phyloP scores from a whole-genome alignment of 129 eudicot species.

The Rutidosis leptorrhynchoides region DNA sequence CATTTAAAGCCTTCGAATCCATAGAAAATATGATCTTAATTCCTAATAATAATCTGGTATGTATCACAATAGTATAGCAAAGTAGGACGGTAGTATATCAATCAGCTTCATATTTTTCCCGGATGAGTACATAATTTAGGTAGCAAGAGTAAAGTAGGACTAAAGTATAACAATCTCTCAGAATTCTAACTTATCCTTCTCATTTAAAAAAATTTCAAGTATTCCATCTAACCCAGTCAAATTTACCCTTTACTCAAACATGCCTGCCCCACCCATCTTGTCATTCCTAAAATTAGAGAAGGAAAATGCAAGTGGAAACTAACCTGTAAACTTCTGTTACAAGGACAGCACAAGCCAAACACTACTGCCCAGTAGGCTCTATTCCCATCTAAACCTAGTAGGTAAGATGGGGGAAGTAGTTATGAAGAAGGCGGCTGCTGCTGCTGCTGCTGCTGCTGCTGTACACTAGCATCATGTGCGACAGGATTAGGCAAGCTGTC shows the following conservation, averaged over 20 bases:
- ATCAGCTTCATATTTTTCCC: too few species aligned
- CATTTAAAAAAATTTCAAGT: too few species aligned
- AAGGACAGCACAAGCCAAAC: conserved; percentile 30
- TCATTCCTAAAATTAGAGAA: too few species aligned
- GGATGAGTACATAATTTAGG: background rate
- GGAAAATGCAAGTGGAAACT: conserved; percentile 13
- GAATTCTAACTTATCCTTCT: background rate
- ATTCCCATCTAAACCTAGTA: conserved; percentile 41
- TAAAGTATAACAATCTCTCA: background rate
- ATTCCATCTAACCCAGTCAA: background rate
- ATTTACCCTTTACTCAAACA: too few species aligned
- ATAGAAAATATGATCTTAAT: too few species aligned
- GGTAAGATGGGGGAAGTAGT: conserved; percentile 35
- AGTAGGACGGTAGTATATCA: too few species aligned
- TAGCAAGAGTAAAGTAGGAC: background rate
- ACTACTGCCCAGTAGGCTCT: conserved; percentile 26
- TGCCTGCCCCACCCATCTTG: too few species aligned
- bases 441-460: conserved; percentile 48
- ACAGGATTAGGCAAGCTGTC: conserved; percentile 37
- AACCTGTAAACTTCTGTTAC: conserved; percentile 57
- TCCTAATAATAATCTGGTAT: too few species aligned
- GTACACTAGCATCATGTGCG: conserved; percentile 43
- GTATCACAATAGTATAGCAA: too few species aligned
- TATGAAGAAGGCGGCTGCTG: conserved; percentile 33
- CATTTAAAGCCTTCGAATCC: too few species aligned